Evolutionary conservation across 2,329 filamentous ascomycete species (phyloP).

Genomic region (Mollisia scopiformis): DNA sequence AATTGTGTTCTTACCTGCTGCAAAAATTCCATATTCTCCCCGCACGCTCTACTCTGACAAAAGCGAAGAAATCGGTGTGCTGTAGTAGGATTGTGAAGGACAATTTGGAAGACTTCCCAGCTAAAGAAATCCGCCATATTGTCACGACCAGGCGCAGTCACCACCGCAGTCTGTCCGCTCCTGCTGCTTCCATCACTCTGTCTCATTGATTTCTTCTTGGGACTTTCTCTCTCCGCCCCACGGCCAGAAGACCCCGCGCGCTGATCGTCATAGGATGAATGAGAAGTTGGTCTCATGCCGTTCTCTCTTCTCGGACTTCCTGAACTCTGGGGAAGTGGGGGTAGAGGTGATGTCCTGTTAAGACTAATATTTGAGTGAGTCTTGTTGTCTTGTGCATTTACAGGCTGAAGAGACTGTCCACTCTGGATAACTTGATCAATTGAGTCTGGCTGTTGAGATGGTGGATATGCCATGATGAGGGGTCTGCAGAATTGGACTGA

Average conservation of each 20-base stretch:
- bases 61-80: constrained; percentile 51
- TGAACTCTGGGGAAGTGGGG: neutral
- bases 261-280: neutral
- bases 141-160: neutral
- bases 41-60: constrained; percentile 49
- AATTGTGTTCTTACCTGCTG: constrained; percentile 44
- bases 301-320: neutral
- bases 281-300: neutral
- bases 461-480: neutral
- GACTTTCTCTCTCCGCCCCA: neutral
- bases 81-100: constrained; percentile 51
- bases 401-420: constrained; percentile 2
- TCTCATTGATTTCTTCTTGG: neutral
- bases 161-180: constrained; percentile 1
- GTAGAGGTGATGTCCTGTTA: constrained; percentile 5
- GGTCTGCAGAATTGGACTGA: neutral
- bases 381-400: neutral
- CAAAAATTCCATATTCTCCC: constrained; percentile 55
- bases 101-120: constrained; percentile 52
- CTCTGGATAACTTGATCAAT: constrained; percentile 23
- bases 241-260: neutral
- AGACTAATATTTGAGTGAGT: constrained; percentile 1
- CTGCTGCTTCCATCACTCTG: constrained; percentile 9
- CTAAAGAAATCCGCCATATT: constrained; percentile 51
- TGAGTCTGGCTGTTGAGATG: constrained; percentile 5